Evolutionary conservation across 441 rosid species (phyloP).

Genomic region (Croton setiger): DNA sequence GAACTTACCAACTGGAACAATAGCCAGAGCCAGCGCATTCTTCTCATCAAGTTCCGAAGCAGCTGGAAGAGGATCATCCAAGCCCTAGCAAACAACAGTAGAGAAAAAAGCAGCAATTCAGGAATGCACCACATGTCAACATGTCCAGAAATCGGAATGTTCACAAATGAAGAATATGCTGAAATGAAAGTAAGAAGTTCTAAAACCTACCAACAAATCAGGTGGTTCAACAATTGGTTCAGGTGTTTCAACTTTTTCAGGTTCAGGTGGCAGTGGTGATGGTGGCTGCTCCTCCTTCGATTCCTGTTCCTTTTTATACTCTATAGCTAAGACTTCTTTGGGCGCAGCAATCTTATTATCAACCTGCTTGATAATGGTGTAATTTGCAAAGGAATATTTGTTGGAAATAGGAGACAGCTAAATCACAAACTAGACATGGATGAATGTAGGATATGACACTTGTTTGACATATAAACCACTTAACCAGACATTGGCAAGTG

Average conservation of each 20-base stretch:
- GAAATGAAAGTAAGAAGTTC: not conserved
- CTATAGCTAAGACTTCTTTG: slow-evolving; percentile 77
- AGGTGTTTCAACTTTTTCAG: slow-evolving; percentile 59
- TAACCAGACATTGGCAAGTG: not conserved
- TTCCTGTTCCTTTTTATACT: slow-evolving; percentile 51
- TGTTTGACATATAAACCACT: not conserved
- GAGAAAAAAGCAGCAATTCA: slow-evolving; percentile 1
- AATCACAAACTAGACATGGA: not conserved
- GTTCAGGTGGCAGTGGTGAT: slow-evolving; percentile 59
- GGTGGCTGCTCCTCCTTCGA: slow-evolving; percentile 41
- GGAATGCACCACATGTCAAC: not conserved
- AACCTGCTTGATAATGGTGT: slow-evolving; percentile 29
- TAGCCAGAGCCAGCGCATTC: slow-evolving; percentile 91
- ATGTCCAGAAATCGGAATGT: not conserved
- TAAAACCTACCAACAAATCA: slow-evolving; percentile 67
- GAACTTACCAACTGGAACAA: slow-evolving; percentile 67
- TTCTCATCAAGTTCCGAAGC: slow-evolving; percentile 74
- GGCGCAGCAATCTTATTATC: slow-evolving; percentile 60
- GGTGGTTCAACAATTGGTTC: slow-evolving; percentile 64
- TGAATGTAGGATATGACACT: not conserved
- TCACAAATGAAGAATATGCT: not conserved
- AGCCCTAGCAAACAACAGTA: slow-evolving; percentile 36
- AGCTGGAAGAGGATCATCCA: slow-evolving; percentile 68
- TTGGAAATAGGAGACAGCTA: slow-evolving; percentile 2
- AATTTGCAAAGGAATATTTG: slow-evolving; percentile 5